These are phyloP conservation scores for Panicum virgatum DNA, from an alignment of 202 grass and related monocot genomes.

Conservation along the genomic window DNA sequence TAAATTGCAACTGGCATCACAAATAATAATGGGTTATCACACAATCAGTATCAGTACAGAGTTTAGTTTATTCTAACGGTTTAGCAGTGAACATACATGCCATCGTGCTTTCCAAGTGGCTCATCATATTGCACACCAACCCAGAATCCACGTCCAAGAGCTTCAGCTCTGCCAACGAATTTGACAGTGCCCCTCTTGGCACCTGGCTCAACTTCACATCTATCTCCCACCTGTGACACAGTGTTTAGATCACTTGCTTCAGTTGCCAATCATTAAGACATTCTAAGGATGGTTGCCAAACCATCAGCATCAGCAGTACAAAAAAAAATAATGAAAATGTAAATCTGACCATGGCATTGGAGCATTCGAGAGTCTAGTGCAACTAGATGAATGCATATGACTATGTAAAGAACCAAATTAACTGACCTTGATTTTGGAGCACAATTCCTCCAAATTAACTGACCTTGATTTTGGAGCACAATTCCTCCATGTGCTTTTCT, in stretches of 20 bases:
- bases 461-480: constrained; percentile 84
- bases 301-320: not conserved
- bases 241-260: not conserved
- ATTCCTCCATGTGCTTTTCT: constrained; percentile 70
- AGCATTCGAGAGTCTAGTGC: not conserved
- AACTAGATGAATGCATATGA: not conserved
- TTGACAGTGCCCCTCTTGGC: constrained; percentile 86
- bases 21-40: not conserved
- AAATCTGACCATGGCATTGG: not conserved
- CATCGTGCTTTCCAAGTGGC: constrained; percentile 91
- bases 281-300: constrained; percentile 7
- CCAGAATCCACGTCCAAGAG: constrained; percentile 85
- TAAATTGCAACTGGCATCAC: not conserved
- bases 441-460: constrained; percentile 58
- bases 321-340: not conserved
- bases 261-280: not conserved
- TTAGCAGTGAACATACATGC: constrained; percentile 69
- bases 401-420: not conserved
- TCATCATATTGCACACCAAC: constrained; percentile 91
- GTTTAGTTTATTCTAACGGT: not conserved
- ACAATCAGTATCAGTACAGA: not conserved
- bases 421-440: constrained; percentile 79
- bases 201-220: constrained; percentile 94
- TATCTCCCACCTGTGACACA: constrained; percentile 65
- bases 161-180: constrained; percentile 80